Base-by-base conservation (phyloP, 495 filamentous ascomycete species). In the Neurospora sp. region DNA sequence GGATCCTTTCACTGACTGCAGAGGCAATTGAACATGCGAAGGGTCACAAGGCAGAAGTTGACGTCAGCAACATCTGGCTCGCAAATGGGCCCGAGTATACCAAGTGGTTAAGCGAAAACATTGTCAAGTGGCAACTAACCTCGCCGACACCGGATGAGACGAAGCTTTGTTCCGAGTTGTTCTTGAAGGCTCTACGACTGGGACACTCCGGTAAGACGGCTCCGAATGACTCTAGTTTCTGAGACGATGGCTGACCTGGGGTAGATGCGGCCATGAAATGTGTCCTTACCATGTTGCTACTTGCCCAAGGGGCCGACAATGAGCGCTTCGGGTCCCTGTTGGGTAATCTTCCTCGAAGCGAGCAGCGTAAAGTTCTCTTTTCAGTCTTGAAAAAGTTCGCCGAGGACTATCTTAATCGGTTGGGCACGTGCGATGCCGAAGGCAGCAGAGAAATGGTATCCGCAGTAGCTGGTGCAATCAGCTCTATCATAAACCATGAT, bases 101-200 rank as follows among this genome's bases (percentile, higher is more conserved):
- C 10, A 75, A 80, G 5, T 98, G 96, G 96, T 80, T 98, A 14
- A 94, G 91, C 70, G 74, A 76, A 70, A 93, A 90, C 75, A 84
- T 94, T 48, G 84, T 84, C 16, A 71, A 81, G 27, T 87, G 91
- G 81, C 80, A 82, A 37, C 79, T 79, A 46, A 79, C 84, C 16
- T 72, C 80, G 27, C 71, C 73, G 4, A 53, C 73, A 5, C 75
- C 83, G 35, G 80, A 88, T 38, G 83, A 86, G 39, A 79, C 80
- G 31, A 90, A 88, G 73, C 78, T 87, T 40, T 85, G 87, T 31
- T 85, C 89, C 61, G 85, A 89, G 46, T 75, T 97, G 38, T 84
- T 91, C 41, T 85, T 86, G 11, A 91, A 90, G 75, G 85, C 88
- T 1, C 81, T 96, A 46, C 89, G 87, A 39, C 80, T 98, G 71